Conservation (phyloP, 1,284 basidiomycete species). For the Malassezia sympodialis region DNA sequence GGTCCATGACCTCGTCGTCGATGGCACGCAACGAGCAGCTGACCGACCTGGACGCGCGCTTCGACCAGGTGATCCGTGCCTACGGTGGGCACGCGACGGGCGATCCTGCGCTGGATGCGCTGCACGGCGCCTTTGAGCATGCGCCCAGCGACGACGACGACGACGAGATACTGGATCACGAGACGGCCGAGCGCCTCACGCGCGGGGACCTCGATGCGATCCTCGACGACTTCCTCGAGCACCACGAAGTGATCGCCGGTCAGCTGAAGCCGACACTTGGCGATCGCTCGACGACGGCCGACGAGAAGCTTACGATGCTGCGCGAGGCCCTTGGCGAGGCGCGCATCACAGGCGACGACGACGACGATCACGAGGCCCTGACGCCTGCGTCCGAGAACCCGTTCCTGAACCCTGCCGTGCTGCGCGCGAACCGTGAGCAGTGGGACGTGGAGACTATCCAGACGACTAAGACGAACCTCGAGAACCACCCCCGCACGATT, state of each 20-base stretch:
- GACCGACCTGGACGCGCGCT: slow-evolving; percentile 78
- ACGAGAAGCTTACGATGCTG: slow-evolving; percentile 59
- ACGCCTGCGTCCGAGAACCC: slow-evolving; percentile 53
- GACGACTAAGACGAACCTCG: slow-evolving; percentile 43
- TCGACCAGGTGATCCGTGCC: slow-evolving; percentile 54
- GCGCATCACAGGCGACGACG: slow-evolving; percentile 59
- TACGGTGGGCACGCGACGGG: slow-evolving; percentile 7
- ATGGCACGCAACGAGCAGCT: slow-evolving; percentile 87
- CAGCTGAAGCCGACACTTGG: slow-evolving; percentile 60
- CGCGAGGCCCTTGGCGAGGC: slow-evolving; percentile 35
- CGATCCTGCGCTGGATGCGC: slow-evolving; percentile 5
- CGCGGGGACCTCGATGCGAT: slow-evolving; percentile 79
- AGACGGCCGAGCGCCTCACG: slow-evolving; percentile 60
- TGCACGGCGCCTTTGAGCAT: slow-evolving; percentile 51
- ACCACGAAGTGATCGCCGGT: slow-evolving; percentile 77
- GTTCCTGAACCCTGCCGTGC: slow-evolving; percentile 17
- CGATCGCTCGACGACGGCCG: slow-evolving; percentile 46
- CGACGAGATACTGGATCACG: slow-evolving; percentile 58
- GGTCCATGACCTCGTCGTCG: slow-evolving; percentile 79
- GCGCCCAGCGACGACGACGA: slow-evolving; percentile 59
- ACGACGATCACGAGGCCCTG: slow-evolving; percentile 72
- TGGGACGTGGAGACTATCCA: slow-evolving; percentile 47
- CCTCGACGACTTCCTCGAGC: slow-evolving; percentile 86
- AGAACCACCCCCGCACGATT: slow-evolving; percentile 43
- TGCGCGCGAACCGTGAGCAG: slow-evolving; percentile 30